Percentiles rank a stretch among this genome's conserved stretches.
Evolutionary conservation across 768 basidiomycete species (phyloP).

Genomic region (Austroboletus festivus): DNA sequence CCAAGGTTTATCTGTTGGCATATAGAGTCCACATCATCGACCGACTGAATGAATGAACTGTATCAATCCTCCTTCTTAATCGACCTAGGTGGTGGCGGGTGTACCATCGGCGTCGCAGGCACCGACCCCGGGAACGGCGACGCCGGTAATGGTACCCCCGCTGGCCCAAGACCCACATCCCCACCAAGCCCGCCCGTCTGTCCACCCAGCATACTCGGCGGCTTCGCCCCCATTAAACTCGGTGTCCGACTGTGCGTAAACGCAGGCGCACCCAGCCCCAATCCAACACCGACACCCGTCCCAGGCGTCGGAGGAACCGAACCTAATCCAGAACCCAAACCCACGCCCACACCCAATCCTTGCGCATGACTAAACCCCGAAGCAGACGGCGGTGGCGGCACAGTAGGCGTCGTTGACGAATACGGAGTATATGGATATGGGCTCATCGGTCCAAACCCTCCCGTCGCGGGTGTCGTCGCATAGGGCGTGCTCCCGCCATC

Average conservation of each 20-base stretch:
- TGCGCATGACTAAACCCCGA: too few species aligned
- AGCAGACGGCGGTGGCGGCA: background rate
- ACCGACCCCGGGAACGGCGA: slow-evolving; percentile 23
- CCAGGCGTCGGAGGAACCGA: slow-evolving; percentile 25
- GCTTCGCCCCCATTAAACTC: slow-evolving; percentile 13
- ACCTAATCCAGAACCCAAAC: too few species aligned
- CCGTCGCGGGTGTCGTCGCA: slow-evolving; percentile 33
- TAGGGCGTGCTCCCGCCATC: slow-evolving; percentile 46
- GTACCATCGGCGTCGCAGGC: slow-evolving; percentile 15
- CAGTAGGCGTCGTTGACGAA: slow-evolving; percentile 14
- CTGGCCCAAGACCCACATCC: slow-evolving; percentile 8
- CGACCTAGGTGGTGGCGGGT: slow-evolving; percentile 21
- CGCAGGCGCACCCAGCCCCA: slow-evolving; percentile 26
- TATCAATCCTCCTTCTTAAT: slow-evolving; percentile 29
- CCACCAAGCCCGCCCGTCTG: background rate
- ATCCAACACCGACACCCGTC: slow-evolving; percentile 29
- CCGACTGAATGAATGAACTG: background rate
- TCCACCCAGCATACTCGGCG: slow-evolving; percentile 23
- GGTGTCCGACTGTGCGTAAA: slow-evolving; percentile 19
- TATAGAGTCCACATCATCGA: too few species aligned
- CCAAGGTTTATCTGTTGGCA: too few species aligned
- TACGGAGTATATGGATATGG: slow-evolving; percentile 33
- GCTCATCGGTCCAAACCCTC: slow-evolving; percentile 25
- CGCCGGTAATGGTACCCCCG: slow-evolving; percentile 14
- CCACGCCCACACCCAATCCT: too few species aligned